These are phyloP conservation scores for Coemansia sp. DNA, from an alignment of 192 early-diverging fungal species.

Conservation along the genomic window DNA sequence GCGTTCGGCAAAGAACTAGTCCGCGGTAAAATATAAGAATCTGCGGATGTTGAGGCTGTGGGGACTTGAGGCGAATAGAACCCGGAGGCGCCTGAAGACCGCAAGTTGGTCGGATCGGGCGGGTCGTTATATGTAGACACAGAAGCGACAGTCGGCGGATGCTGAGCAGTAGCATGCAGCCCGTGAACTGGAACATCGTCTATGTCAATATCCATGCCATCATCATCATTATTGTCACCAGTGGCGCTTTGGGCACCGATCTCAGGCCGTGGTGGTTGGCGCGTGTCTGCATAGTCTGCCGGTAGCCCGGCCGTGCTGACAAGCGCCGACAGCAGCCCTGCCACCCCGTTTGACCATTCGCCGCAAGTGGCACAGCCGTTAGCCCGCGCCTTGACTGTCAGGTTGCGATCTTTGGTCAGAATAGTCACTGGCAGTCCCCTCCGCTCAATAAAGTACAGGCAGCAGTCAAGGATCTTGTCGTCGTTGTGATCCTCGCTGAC, in stretches of 20 bases:
- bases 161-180: neutral
- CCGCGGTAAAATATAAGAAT: too few relatives aligned
- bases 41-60: too few relatives aligned
- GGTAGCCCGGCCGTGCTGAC: neutral
- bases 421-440: constrained; percentile 28
- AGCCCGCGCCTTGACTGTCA: constrained; percentile 33
- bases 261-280: too few relatives aligned
- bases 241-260: neutral
- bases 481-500: constrained; percentile 21
- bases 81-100: too few relatives aligned
- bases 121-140: too few relatives aligned
- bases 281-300: too few relatives aligned
- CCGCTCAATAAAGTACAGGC: constrained; percentile 35
- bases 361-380: constrained; percentile 40
- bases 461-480: constrained; percentile 45
- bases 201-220: constrained; percentile 18
- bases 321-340: constrained; percentile 16
- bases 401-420: constrained; percentile 32
- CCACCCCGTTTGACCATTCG: constrained; percentile 7
- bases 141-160: too few relatives aligned
- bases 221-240: neutral
- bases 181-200: neutral
- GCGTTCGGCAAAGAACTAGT: too few relatives aligned
- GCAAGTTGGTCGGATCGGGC: too few relatives aligned
- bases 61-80: too few relatives aligned